A percentile compares a stretch with the other conserved stretches of the same genome.
phyloP scores from a whole-genome alignment of 2,329 filamentous ascomycete genomes.

The Botrytis squamosa region DNA sequence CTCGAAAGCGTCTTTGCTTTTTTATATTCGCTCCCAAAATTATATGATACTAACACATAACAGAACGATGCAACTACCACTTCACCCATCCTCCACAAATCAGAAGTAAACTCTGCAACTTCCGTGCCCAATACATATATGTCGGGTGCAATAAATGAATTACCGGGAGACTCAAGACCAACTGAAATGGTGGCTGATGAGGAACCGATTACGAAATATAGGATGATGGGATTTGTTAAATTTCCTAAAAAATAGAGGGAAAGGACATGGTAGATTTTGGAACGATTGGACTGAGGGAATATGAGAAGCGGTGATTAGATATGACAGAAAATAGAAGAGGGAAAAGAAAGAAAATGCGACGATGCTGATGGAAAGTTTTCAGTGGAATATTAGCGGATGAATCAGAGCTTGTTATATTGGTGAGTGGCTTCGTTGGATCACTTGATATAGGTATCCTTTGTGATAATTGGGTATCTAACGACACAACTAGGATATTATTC shows the following conservation, averaged over 20 bases:
- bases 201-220: slow-evolving; percentile 17
- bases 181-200: slow-evolving; percentile 19
- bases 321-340: background rate
- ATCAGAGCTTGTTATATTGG: background rate
- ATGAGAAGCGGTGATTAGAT: background rate
- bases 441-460: background rate
- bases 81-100: slow-evolving; percentile 15
- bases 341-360: background rate
- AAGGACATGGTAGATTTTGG: background rate
- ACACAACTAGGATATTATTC: background rate
- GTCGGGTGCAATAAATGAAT: slow-evolving; percentile 5
- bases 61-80: background rate
- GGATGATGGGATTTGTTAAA: slow-evolving; percentile 19
- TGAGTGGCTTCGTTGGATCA: background rate
- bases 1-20: no score
- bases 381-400: background rate
- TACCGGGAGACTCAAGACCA: slow-evolving; percentile 9
- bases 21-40: background rate
- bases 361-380: background rate
- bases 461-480: background rate
- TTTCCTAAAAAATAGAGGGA: background rate
- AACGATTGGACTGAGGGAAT: background rate
- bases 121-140: background rate
- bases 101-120: background rate
- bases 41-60: background rate